Percentiles rank a stretch among this genome's conserved stretches.
Evolutionary conservation across 2,329 filamentous ascomycete species (phyloP).

Genomic region (Exserohilum rostratum): DNA sequence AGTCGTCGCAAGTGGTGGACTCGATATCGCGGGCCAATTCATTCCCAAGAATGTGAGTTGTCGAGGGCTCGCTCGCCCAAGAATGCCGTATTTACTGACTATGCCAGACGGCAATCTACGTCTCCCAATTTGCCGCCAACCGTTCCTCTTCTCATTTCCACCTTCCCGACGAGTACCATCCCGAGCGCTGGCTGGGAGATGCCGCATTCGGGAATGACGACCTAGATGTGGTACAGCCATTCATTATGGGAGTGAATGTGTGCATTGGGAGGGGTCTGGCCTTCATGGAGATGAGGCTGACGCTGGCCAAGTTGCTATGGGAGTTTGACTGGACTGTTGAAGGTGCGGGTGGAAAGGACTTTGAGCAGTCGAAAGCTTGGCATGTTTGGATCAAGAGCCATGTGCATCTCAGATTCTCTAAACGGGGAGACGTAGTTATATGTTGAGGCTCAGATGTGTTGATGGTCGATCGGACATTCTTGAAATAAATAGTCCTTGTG

Average conservation of each 20-base stretch:
- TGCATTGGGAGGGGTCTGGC: neutral
- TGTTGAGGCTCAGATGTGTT: too few species aligned
- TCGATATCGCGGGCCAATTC: neutral
- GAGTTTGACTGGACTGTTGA: too few species aligned
- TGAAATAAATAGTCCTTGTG: too few species aligned
- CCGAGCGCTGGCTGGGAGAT: neutral
- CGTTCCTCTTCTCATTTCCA: neutral
- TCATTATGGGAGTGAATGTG: neutral
- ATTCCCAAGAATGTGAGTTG: neutral
- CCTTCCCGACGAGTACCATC: neutral
- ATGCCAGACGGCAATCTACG: neutral
- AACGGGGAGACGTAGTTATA: too few species aligned
- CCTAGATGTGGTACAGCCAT: neutral
- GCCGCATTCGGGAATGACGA: neutral
- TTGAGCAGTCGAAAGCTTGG: too few species aligned
- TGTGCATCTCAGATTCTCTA: too few species aligned
- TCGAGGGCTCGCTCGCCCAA: neutral
- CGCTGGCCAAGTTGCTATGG: neutral
- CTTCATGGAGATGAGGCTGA: neutral
- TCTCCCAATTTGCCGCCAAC: neutral
- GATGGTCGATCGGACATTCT: too few species aligned
- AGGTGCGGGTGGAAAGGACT: too few species aligned
- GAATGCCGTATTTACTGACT: too few species aligned
- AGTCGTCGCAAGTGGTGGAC: neutral
- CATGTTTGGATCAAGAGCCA: too few species aligned